These are phyloP conservation scores for Paramecium sexaurelia DNA, from an alignment of 73 alveolate genomes.

Conservation along the genomic window DNA sequence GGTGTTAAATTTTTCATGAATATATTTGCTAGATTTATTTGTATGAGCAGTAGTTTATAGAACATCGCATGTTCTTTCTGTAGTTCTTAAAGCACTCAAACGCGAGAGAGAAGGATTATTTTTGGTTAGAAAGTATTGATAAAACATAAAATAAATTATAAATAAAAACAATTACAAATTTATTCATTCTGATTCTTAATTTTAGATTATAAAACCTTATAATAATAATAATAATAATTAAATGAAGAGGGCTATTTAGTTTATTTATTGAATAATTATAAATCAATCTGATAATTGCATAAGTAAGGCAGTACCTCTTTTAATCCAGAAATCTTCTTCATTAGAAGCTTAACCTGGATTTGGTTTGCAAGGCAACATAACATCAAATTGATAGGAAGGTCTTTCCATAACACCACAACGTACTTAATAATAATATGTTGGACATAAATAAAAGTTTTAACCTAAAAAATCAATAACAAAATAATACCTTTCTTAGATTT, in stretches of 20 bases:
- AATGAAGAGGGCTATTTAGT: not conserved
- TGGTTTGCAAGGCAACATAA: conserved; percentile 79
- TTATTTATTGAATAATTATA: not conserved
- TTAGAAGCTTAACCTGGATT: conserved; percentile 76
- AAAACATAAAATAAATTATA: conserved; percentile 4
- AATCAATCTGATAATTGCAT: conserved; percentile 83
- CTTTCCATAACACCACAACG: conserved; percentile 93
- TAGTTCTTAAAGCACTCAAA: not conserved
- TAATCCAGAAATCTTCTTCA: conserved; percentile 92
- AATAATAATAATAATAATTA: not conserved
- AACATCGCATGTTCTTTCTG: not conserved
- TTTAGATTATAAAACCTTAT: too few species aligned
- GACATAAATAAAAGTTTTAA: conserved; percentile 84
- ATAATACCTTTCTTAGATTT: conserved; percentile 62
- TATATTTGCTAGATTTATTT: not conserved
- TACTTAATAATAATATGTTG: conserved; percentile 90
- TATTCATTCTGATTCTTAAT: not conserved
- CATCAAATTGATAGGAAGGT: conserved; percentile 92
- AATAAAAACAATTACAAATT: not conserved
- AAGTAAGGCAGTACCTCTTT: conserved; percentile 97
- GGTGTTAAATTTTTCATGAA: not conserved
- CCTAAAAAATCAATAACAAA: not conserved
- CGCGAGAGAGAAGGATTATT: not conserved
- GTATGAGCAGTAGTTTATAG: conserved; percentile 23
- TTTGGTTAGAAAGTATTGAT: conserved; percentile 1